These are phyloP conservation scores for Chrysanthemum seticuspe DNA, from an alignment of 129 eudicot genomes.

Conservation along the genomic window DNA sequence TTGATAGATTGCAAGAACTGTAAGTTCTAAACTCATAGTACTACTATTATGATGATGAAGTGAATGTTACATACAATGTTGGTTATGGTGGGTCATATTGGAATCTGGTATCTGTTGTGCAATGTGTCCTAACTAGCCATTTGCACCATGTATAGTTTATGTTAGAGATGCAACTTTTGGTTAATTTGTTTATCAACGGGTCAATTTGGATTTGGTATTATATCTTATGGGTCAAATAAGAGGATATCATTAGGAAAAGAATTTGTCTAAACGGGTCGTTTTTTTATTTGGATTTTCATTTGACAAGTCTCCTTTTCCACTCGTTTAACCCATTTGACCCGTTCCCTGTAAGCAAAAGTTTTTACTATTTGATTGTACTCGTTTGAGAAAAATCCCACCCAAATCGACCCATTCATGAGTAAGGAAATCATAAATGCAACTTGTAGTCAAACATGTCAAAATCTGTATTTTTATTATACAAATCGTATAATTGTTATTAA, in stretches of 20 bases:
- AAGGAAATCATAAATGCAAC: no score
- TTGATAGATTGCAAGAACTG: constrained; percentile 54
- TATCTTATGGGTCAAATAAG: background rate
- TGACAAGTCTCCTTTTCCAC: no score
- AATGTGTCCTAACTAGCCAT: background rate
- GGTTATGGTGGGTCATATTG: constrained; percentile 23
- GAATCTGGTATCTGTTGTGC: background rate
- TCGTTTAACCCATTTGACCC: background rate
- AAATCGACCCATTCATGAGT: no score
- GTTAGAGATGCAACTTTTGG: background rate
- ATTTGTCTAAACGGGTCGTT: no score
- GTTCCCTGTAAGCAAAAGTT: no score
- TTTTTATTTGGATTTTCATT: no score
- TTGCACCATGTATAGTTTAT: background rate
- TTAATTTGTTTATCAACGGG: background rate
- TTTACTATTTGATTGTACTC: no score
- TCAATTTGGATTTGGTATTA: background rate
- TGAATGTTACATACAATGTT: constrained; percentile 20
- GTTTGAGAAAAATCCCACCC: no score
- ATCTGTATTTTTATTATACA: no score
- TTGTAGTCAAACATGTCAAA: no score
- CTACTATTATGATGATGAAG: constrained; percentile 10
- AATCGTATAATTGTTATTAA: no score
- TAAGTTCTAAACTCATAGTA: constrained; percentile 34
- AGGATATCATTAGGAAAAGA: no score